Base-by-base conservation (phyloP, 2,329 filamentous ascomycete genomes). In the Clonostachys chloroleuca region DNA sequence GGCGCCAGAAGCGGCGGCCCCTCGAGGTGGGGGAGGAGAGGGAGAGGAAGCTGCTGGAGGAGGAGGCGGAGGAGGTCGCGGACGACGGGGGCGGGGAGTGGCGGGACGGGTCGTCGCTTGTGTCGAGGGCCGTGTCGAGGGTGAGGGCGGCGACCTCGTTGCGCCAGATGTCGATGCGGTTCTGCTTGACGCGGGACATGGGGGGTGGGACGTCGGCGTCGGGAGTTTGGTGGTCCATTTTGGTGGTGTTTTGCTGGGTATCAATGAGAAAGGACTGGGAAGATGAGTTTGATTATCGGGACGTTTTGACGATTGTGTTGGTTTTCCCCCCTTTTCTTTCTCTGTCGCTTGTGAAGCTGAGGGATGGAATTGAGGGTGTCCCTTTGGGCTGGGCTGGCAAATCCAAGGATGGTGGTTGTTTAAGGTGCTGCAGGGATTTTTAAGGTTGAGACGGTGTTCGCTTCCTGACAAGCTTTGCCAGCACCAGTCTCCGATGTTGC, bases 161-260 rank as follows among this genome's bases (percentile, higher is more conserved):
- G 47, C 72, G 70, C 77, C 77, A 80, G 49, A 73, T 65, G 49
- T 72, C 60, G 52, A 80, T 75, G 58, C 69, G 68, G 43, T 63
- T 57, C 43, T 67, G 61, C 47, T 66, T 66, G 46, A 64, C 55
- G 34, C 59, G 51, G 44, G 61, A 59, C 53, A 66, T 64, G 52
- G 56, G 56, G 47, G 34, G n/a, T 39, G 44, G 33, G 37, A 47
- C 52, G 44, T 44, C 30, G 45, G 48, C 42, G 42, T 45, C 36
- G 43, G 44, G 52, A 47, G 39, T 56, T 30, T 18, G 18, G 6
- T 30, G 24, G 24, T 30, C 24, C 24, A 30, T 30, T 30, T 9
- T 41, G 40, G 40, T 2, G 40, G 12, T 20, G 20, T 8, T 20
- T 20, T 20, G 20, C 20, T 30, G 24, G 24, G 8, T 30, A 30